phyloP scores from a whole-genome alignment of 2,329 filamentous ascomycete genomes.

The Nemania serpens region DNA sequence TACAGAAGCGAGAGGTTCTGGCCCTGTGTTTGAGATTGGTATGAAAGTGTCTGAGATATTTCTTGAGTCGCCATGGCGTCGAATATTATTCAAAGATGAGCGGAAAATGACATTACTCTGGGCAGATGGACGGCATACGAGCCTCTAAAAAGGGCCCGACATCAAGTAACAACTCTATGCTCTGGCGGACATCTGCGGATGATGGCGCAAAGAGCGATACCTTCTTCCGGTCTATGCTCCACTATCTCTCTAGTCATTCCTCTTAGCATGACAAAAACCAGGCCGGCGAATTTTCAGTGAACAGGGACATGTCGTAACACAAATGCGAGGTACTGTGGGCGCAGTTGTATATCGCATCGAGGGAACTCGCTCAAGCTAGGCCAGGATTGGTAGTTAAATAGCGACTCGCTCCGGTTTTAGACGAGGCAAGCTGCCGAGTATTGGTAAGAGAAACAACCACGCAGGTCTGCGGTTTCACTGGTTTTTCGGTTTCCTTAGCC shows the following conservation, averaged over 20 bases:
- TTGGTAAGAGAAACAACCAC: neutral
- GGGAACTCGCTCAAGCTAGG: constrained; percentile 7
- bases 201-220: constrained; percentile 11
- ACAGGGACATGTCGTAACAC: constrained; percentile 1
- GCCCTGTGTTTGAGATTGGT: constrained; percentile 29
- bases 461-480: neutral
- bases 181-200: neutral
- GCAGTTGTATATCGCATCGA: neutral
- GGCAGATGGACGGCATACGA: neutral
- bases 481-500: neutral
- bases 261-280: constrained; percentile 5
- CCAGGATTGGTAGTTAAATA: constrained; percentile 24
- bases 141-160: constrained; percentile 5
- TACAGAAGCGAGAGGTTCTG: constrained; percentile 64
- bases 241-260: neutral
- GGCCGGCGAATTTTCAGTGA: constrained; percentile 3
- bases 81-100: neutral
- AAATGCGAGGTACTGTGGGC: constrained; percentile 3
- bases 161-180: neutral
- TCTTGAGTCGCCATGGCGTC: constrained; percentile 37
- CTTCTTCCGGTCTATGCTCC: constrained; percentile 1
- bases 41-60: constrained; percentile 20
- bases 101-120: neutral
- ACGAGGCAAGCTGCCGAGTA: neutral
- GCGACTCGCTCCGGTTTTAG: neutral